phyloP scores from a whole-genome alignment of 495 filamentous ascomycete species.

The Astrothelium macrocarpum region DNA sequence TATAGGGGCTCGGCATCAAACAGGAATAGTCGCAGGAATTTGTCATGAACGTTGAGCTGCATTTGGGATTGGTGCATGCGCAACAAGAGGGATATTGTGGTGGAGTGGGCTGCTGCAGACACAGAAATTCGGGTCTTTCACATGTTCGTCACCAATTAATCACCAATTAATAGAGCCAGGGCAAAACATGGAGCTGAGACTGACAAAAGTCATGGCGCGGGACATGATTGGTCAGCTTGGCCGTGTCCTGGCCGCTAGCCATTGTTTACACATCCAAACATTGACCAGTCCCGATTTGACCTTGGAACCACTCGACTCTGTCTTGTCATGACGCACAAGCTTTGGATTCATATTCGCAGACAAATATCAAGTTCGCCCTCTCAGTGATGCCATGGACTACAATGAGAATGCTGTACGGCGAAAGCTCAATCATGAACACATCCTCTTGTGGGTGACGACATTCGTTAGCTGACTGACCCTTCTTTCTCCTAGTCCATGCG shows the following conservation, averaged over 20 bases:
- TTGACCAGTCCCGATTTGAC: no score
- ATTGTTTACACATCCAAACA: conserved; percentile 3
- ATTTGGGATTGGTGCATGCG: not conserved
- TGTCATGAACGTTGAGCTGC: not conserved
- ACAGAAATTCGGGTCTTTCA: not conserved
- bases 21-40: not conserved
- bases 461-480: not conserved
- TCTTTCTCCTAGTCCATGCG: not conserved
- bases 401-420: not conserved
- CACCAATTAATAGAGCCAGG: no score
- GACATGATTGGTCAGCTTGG: not conserved
- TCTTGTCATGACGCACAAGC: not conserved
- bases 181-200: not conserved
- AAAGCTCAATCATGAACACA: not conserved
- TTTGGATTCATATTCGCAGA: not conserved
- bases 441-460: not conserved
- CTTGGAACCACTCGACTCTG: no score
- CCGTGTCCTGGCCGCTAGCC: not conserved
- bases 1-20: not conserved
- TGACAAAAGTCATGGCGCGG: not conserved
- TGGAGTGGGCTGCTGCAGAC: not conserved
- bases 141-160: no score
- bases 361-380: no score
- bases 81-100: not conserved
- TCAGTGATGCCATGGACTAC: not conserved